Evolutionary conservation across 2,329 filamentous ascomycete species (phyloP).

Genomic region (Orbilia blumenaviensis): DNA sequence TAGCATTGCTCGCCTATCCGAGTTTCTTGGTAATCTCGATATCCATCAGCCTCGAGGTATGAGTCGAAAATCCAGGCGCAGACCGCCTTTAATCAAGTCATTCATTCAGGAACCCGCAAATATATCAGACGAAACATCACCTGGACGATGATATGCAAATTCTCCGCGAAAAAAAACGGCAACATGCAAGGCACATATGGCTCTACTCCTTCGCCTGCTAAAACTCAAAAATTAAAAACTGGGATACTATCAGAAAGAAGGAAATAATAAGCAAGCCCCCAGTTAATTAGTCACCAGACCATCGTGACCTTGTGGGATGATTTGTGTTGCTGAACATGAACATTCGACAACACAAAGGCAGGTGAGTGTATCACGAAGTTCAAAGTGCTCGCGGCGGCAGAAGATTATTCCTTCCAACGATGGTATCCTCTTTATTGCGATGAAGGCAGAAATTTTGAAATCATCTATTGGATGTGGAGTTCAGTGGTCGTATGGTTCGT

Average conservation of each 20-base stretch:
- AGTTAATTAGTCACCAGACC: constrained; percentile 21
- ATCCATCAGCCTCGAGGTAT: not conserved
- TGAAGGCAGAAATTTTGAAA: not conserved
- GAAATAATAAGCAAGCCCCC: constrained; percentile 13
- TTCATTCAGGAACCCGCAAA: constrained; percentile 41
- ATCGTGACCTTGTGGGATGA: constrained; percentile 45
- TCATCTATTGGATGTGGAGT: too few species aligned
- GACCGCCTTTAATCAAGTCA: not conserved
- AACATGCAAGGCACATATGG: constrained; percentile 36
- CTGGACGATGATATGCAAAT: constrained; percentile 14
- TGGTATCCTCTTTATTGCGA: not conserved
- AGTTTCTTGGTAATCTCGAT: not conserved
- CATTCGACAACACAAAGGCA: constrained; percentile 33
- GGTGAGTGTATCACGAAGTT: constrained; percentile 45
- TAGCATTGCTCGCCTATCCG: not conserved
- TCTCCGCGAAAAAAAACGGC: constrained; percentile 38
- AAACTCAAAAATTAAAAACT: not conserved
- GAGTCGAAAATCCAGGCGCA: constrained; percentile 2
- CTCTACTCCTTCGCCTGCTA: not conserved
- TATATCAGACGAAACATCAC: constrained; percentile 7
- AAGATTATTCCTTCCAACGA: not conserved
- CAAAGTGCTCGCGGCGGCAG: not conserved
- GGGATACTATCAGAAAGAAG: not conserved
- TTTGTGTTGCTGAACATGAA: constrained; percentile 35
- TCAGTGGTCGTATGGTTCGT: not conserved